Evolutionary conservation across 2,329 filamentous ascomycete species (phyloP).

Genomic region (Penicillium frequentans): DNA sequence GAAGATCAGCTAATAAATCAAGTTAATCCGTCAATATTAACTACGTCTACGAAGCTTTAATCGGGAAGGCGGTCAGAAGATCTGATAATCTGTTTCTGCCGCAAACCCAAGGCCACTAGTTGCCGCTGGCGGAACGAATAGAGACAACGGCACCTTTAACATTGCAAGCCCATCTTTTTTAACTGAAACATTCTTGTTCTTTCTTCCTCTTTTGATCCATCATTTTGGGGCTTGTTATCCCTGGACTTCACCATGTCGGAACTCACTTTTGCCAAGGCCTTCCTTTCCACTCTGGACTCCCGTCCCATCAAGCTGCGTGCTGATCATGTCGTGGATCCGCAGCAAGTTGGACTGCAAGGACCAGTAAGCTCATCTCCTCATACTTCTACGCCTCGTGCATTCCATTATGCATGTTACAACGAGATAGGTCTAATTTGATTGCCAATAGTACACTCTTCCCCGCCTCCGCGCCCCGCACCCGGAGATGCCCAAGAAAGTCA

Average conservation of each 20-base stretch:
- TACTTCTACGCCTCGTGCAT: neutral
- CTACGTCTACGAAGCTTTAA: neutral
- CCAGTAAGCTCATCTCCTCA: conserved; percentile 59
- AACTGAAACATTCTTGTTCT: neutral
- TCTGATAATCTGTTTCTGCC: neutral
- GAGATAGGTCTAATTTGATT: neutral
- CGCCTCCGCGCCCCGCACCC: conserved; percentile 46
- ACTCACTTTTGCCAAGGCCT: conserved; percentile 78
- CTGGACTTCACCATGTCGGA: conserved; percentile 64
- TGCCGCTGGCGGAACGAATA: neutral
- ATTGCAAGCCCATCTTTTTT: neutral
- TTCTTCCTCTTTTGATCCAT: neutral
- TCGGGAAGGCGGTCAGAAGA: neutral
- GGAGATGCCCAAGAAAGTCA: conserved; percentile 44
- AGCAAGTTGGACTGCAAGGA: conserved; percentile 70
- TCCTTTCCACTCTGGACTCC: conserved; percentile 76
- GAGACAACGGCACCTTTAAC: neutral
- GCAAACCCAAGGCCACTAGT: neutral
- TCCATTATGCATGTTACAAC: neutral
- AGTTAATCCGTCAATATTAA: neutral
- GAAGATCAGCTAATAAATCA: neutral
- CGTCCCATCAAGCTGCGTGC: conserved; percentile 78
- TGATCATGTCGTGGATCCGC: conserved; percentile 87
- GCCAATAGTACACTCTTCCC: conserved; percentile 47
- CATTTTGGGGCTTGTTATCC: neutral